Evolutionary conservation across 805 yeast genomes (phyloP), one percentile per base, ranked within the genome.

Genomic region (Cyberlindnera mississippiensis): DNA sequence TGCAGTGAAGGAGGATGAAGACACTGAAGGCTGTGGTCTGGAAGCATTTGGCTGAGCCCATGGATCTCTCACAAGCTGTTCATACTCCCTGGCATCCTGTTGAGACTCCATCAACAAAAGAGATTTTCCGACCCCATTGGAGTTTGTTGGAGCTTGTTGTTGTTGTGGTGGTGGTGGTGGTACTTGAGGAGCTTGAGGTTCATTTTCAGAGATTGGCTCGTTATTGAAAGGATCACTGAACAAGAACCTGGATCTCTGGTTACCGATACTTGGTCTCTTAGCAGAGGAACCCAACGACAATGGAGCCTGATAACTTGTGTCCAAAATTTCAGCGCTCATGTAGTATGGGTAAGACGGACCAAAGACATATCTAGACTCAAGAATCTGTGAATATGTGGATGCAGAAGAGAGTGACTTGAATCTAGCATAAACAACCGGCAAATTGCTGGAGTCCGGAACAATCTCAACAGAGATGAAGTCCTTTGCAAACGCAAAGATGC

Each of bases 401-500:
- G 76, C 80, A 31, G 71, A 51, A 17, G 66, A 61, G 13, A 71
- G 48, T 2, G 77, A 67, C 40, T 59, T 67, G 49, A 76, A 73
- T 45, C 60, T 69, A 0, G 80, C 79, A 33, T 62, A 58, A 13
- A 74, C 64, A 9, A 62, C 62, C 6, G 71, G 71, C 39, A 56
- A 36, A 44, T 49, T 53, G 28, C 48, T 58, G 18, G 62, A 52
- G 24, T 55, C 63, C 35, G 71, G 72, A 19, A 63, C 55, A 29
- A 78, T 50, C 41, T 77, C 83, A 31, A 78, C 63, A 43, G 63
- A 69, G 28, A 72, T 49, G 35, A 81, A 82, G 51, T 82, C 87
- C 47, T 69, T 63, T n/a, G 86, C 85, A 41, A 85, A 63, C 6
- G 91, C 74, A 57, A 85, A 85, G 7, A 85, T 71, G 13, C 82